Evolutionary conservation across 129 eudicot genomes (phyloP).

Genomic region (Centaurea solstitialis): DNA sequence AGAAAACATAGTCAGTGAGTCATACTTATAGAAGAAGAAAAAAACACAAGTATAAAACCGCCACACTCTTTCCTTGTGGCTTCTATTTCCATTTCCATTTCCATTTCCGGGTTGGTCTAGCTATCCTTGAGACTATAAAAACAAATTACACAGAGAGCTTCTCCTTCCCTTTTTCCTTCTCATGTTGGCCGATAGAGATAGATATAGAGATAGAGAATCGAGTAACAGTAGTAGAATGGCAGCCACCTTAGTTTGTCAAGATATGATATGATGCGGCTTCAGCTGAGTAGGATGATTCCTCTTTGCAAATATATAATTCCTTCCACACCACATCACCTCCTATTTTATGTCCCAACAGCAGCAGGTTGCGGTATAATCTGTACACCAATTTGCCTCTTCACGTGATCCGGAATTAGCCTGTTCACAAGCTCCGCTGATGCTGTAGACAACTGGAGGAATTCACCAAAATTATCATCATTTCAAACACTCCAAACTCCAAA

Average conservation of each 20-base stretch:
- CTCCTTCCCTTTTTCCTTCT: slow-evolving; percentile 9
- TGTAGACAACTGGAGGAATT: slow-evolving; percentile 54
- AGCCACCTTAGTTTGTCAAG: slow-evolving; percentile 21
- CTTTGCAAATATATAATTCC: slow-evolving; percentile 11
- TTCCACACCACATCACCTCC: slow-evolving; percentile 31
- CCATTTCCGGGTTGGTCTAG: slow-evolving; percentile 17
- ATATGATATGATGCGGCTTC: slow-evolving; percentile 31
- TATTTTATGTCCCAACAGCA: slow-evolving; percentile 1
- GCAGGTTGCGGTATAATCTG: slow-evolving; percentile 37
- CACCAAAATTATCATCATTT: not conserved
- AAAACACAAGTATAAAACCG: slow-evolving; percentile 25
- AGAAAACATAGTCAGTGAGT: not conserved
- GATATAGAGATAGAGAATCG: not conserved
- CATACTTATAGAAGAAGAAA: not conserved
- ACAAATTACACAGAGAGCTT: slow-evolving; percentile 8
- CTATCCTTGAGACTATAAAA: slow-evolving; percentile 14
- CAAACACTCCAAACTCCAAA: not conserved
- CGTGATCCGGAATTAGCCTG: slow-evolving; percentile 87
- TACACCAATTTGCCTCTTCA: slow-evolving; percentile 61
- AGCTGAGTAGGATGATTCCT: not conserved
- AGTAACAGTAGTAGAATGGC: not conserved
- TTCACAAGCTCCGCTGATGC: slow-evolving; percentile 77
- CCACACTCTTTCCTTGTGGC: slow-evolving; percentile 30
- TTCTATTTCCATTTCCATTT: not conserved
- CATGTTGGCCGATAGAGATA: slow-evolving; percentile 1